Base-by-base conservation (phyloP, 1,139 yeast genomes). In the Hemisphaericaspora xylofermentans region DNA sequence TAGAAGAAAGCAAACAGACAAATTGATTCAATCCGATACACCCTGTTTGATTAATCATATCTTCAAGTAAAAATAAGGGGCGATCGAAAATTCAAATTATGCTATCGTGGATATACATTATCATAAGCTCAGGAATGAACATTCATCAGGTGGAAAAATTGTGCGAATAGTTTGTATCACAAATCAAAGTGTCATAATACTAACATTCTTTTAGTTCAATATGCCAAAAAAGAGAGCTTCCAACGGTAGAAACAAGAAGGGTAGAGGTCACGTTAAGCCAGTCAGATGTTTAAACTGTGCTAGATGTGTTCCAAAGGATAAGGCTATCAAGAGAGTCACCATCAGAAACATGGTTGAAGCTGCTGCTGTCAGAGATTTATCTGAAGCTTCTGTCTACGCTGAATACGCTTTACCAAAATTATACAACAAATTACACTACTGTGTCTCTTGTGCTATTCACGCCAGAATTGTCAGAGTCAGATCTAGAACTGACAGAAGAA, bases 211-310 rank as follows among this genome's bases (percentile, higher is more conserved):
- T 38, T 39, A 58, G 60, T 49, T 46, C 77, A 81, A 78, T 66
- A 93, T 93, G 98, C 97, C 98, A 79, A 93, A 93, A 89, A 93
- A 93, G 98, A 93, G 99, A 89, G 89, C 98, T 78, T 88, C 97
- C 94, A 89, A 89, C 97, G 99, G 99, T 84, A 93, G 98, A 85
- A 93, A 94, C 95, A 93, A 93, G 95, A 89, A 89, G 84, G 98
- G 98, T 75, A 93, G 99, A 88, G 99, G 99, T 74, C 98, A 93
- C 96, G 96, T 88, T 77, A 86, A 87, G 80, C 95, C 96, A 73
- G 97, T 93, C 71, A 91, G 99, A 86, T 93, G 99, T 84, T 87
- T 91, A 72, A 93, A 93, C 97, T 93, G 99, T 80, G 88, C 97
- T 67, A 89, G 95, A 78, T 88, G 95, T 82, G 96, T 93, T 66